phyloP scores from a whole-genome alignment of 2,329 filamentous ascomycete genomes.

The Neurospora sp. region DNA sequence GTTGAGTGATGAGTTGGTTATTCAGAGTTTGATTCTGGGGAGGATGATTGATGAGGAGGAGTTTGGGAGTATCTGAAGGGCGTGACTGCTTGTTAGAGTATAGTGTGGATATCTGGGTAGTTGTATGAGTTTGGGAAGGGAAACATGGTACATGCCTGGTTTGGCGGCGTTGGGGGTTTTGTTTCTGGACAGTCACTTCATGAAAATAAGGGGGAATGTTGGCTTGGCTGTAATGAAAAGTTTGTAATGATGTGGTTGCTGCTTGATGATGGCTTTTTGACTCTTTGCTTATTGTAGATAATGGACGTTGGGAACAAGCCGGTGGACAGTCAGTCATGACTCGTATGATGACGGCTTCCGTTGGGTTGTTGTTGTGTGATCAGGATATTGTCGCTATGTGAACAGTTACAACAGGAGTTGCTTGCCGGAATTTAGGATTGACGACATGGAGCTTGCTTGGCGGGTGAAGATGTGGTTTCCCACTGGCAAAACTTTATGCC shows the following conservation, averaged over 20 bases:
- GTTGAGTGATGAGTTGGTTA: conserved; percentile 75
- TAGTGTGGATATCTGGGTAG: background rate
- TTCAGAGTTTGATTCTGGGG: conserved; percentile 87
- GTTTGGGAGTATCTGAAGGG: conserved; percentile 13
- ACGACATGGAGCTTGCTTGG: too few relatives aligned
- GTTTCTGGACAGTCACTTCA: background rate
- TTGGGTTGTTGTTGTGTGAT: too few relatives aligned
- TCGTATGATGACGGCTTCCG: too few relatives aligned
- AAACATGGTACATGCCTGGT: background rate
- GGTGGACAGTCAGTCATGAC: too few relatives aligned
- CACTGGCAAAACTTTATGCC: too few relatives aligned
- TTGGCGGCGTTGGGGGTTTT: background rate
- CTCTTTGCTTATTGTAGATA: too few relatives aligned
- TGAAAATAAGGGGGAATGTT: background rate
- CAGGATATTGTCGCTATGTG: too few relatives aligned
- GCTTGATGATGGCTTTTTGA: too few relatives aligned
- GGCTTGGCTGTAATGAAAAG: background rate
- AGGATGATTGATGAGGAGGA: conserved; percentile 59
- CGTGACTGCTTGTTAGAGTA: background rate
- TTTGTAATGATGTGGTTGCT: background rate
- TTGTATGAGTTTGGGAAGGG: background rate
- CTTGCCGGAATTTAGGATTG: too few relatives aligned
- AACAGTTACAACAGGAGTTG: too few relatives aligned
- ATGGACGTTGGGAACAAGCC: too few relatives aligned
- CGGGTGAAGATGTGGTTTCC: too few relatives aligned